Evolutionary conservation across 148 eudicot genomes (phyloP).

Genomic region (Dianthus caryophyllus): DNA sequence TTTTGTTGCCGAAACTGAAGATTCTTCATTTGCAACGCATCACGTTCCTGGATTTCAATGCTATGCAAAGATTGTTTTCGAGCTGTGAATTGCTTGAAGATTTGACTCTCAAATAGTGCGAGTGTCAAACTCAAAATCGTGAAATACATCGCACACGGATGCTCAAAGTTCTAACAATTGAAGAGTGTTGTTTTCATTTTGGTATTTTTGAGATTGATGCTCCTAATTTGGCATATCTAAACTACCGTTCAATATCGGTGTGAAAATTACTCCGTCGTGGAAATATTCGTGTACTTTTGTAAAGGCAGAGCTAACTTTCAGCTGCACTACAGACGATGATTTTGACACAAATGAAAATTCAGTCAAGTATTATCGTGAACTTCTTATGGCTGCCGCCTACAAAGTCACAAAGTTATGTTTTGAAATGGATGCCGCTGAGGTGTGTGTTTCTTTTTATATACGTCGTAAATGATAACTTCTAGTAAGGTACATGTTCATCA

Average conservation of each 20-base stretch:
- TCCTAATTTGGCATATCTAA: neutral
- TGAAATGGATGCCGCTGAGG: too few relatives aligned
- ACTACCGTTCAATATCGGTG: neutral
- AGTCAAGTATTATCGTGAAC: neutral
- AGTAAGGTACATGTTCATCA: too few relatives aligned
- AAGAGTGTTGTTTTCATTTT: neutral
- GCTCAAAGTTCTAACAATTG: neutral
- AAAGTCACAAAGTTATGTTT: too few relatives aligned
- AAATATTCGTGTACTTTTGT: neutral
- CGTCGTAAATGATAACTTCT: too few relatives aligned
- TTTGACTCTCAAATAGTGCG: neutral
- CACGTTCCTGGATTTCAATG: neutral
- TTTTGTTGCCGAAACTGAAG: neutral
- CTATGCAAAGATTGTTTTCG: neutral
- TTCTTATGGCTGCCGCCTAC: too few relatives aligned
- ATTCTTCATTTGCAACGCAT: neutral
- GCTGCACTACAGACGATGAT: too few relatives aligned
- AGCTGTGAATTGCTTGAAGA: slow-evolving; percentile 1
- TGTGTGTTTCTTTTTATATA: too few relatives aligned
- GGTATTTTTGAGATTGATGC: neutral
- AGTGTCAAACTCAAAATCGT: neutral
- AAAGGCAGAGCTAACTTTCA: neutral
- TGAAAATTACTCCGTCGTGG: neutral
- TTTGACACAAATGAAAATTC: too few relatives aligned
- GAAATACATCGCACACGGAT: neutral